These are phyloP conservation scores for Ceratobasidium sp. DNA, from an alignment of 1,284 basidiomycete genomes.

Conservation along the genomic window DNA sequence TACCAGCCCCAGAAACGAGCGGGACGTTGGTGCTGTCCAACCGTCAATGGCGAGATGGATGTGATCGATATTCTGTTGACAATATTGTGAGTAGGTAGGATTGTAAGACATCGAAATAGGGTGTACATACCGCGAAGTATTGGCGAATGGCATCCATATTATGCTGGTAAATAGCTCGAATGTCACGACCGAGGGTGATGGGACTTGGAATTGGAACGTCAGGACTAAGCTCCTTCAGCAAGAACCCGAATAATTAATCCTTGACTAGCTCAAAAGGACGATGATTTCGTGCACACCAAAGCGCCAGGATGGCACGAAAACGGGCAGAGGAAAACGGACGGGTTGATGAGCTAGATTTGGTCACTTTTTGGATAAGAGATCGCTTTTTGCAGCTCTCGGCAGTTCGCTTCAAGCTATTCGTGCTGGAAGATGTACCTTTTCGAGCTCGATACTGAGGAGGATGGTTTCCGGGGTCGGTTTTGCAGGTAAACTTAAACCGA, in stretches of 20 bases:
- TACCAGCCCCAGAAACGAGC: conserved; percentile 10
- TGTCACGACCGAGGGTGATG: background rate
- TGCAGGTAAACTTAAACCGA: conserved; percentile 26
- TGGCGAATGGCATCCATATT: background rate
- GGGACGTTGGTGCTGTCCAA: too few species aligned
- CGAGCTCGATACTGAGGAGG: conserved; percentile 10
- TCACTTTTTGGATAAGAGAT: background rate
- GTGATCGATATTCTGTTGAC: background rate
- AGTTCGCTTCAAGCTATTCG: background rate
- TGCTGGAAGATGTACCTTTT: conserved; percentile 9
- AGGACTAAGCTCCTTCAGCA: conserved; percentile 17
- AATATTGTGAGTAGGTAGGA: background rate
- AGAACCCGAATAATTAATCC: background rate
- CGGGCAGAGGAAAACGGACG: background rate
- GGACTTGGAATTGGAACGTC: background rate
- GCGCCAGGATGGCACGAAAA: background rate
- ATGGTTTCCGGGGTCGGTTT: conserved; percentile 22
- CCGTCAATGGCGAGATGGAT: conserved; percentile 9
- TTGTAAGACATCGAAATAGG: background rate
- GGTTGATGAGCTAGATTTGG: too few species aligned
- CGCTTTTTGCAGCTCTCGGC: background rate
- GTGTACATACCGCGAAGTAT: background rate
- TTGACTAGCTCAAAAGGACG: conserved; percentile 11
- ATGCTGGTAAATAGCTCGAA: conserved; percentile 7
- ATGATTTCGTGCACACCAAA: conserved; percentile 24